Evolutionary conservation across 805 yeast genomes (phyloP), one percentile per base, ranked within the genome.

Genomic region (Saturnispora saitoi): DNA sequence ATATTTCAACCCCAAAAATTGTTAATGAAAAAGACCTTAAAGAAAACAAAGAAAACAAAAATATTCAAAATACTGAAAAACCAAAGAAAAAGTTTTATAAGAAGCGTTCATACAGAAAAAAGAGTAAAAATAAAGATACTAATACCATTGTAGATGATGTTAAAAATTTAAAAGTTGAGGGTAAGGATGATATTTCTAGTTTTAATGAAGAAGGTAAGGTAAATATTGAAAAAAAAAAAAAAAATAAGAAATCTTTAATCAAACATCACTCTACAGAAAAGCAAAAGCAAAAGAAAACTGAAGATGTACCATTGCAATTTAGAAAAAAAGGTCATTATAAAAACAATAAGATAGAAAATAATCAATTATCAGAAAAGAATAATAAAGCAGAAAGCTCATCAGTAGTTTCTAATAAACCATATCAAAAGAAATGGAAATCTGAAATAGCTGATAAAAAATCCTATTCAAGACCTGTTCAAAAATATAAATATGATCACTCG

Each of bases 281-380:
- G 3, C 17, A 34, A 17, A 34, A 34, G 20, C 17, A 15, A 34
- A 17, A 34, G 4, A 10, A 14, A 34, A 20, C n/a, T 19, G 28
- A 24, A 24, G 28, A 24, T 24, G 28, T 7, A 10, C 34, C 47
- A 36, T 37, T 44, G 42, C 47, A 44, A 17, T 29, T 29, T 28
- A 44, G 47, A 20, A 44, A n/a, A 28, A 36, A 26, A 14, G 47
- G 47, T 29, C n/a, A 44, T 44, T 44, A 26, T 22, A 37, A 37
- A 20, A 37, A 37, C 17, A 37, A 37, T 22, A 19, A 2, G 24
- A 3, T 22, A 12, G 40, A 37, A 11, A 22, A 19, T 17, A 17
- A 34, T 10, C 5, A 11, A 8, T 5, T 20, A 17, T 10, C 6
- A n/a, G 14, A 15, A 19, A 20, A 34, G 14, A 15, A 19, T 4